Percentiles rank a stretch among this genome's conserved stretches.
phyloP scores from a whole-genome alignment of 2,329 filamentous ascomycete genomes.

The Corynespora cassiicola region DNA sequence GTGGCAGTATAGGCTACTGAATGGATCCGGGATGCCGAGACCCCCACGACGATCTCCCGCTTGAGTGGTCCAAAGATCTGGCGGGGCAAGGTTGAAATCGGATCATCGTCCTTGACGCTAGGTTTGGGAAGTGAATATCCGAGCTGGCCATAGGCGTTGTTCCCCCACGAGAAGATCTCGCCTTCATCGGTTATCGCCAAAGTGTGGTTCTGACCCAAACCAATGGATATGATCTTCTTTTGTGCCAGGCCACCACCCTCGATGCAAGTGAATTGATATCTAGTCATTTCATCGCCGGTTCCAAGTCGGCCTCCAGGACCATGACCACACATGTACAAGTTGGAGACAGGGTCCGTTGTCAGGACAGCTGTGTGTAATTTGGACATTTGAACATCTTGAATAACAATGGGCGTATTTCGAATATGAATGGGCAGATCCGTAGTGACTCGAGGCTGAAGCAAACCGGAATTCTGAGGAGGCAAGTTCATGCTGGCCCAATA shows the following conservation, averaged over 20 bases:
- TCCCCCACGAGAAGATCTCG: slow-evolving; percentile 95
- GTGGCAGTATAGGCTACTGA: slow-evolving; percentile 85
- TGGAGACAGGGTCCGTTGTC: slow-evolving; percentile 85
- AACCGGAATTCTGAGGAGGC: slow-evolving; percentile 23
- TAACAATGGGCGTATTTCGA: slow-evolving; percentile 72
- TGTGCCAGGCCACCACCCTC: slow-evolving; percentile 75
- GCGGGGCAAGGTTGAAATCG: slow-evolving; percentile 79
- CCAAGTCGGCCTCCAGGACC: slow-evolving; percentile 89
- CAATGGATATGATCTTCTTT: slow-evolving; percentile 77
- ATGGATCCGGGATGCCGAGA: slow-evolving; percentile 88
- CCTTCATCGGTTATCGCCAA: slow-evolving; percentile 84
- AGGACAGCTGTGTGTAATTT: slow-evolving; percentile 91
- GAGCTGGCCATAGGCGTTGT: slow-evolving; percentile 83
- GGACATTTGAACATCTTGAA: slow-evolving; percentile 84
- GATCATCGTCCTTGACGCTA: slow-evolving; percentile 76
- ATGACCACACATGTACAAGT: slow-evolving; percentile 91
- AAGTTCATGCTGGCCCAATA: slow-evolving; percentile 47
- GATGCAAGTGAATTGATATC: slow-evolving; percentile 85
- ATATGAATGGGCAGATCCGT: slow-evolving; percentile 75
- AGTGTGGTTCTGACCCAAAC: slow-evolving; percentile 89
- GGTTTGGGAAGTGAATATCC: slow-evolving; percentile 80
- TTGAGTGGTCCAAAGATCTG: slow-evolving; percentile 94
- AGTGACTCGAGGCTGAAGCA: slow-evolving; percentile 42
- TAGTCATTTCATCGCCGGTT: slow-evolving; percentile 85
- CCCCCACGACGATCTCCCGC: slow-evolving; percentile 79